Evolutionary conservation across 495 filamentous ascomycete genomes (phyloP).

Genomic region (Aspergillus incahuasiensis): DNA sequence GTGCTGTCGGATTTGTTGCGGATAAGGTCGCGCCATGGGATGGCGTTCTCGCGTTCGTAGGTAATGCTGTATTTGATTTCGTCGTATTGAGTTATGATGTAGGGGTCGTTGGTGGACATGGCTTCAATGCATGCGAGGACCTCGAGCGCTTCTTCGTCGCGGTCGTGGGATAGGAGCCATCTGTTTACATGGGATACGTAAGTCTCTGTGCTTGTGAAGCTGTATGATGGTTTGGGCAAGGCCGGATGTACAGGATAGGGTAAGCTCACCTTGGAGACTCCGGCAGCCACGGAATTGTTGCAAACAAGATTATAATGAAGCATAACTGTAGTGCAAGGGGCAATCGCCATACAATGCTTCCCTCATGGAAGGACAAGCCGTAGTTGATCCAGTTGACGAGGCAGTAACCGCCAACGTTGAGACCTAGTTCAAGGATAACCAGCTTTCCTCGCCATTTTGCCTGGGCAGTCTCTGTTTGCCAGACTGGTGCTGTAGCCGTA

Average conservation of each 20-base stretch:
- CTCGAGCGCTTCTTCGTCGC: slow-evolving; percentile 40
- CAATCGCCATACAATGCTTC: slow-evolving; percentile 46
- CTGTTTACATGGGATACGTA: slow-evolving; percentile 13
- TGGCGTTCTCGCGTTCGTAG: slow-evolving; percentile 46
- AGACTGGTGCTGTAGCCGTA: slow-evolving; percentile 59
- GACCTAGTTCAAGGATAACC: slow-evolving; percentile 56
- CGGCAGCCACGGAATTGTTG: slow-evolving; percentile 50
- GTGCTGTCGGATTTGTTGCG: slow-evolving; percentile 35
- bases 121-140: slow-evolving; percentile 47
- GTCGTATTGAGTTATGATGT: slow-evolving; percentile 39
- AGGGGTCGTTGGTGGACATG: slow-evolving; percentile 42
- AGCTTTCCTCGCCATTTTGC: slow-evolving; percentile 56
- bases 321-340: slow-evolving; percentile 51
- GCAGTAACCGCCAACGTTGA: slow-evolving; percentile 57
- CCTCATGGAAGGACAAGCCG: slow-evolving; percentile 44
- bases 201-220: background rate
- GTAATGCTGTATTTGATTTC: slow-evolving; percentile 46
- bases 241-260: background rate
- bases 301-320: slow-evolving; percentile 47
- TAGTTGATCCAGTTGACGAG: slow-evolving; percentile 55
- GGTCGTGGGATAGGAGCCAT: slow-evolving; percentile 45
- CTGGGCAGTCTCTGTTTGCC: slow-evolving; percentile 61
- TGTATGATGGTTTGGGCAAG: background rate
- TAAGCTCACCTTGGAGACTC: slow-evolving; percentile 37
- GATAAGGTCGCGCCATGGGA: slow-evolving; percentile 45